Evolutionary conservation across 139 green algal species (phyloP).

Genomic region (Desmodesmus armatus): DNA sequence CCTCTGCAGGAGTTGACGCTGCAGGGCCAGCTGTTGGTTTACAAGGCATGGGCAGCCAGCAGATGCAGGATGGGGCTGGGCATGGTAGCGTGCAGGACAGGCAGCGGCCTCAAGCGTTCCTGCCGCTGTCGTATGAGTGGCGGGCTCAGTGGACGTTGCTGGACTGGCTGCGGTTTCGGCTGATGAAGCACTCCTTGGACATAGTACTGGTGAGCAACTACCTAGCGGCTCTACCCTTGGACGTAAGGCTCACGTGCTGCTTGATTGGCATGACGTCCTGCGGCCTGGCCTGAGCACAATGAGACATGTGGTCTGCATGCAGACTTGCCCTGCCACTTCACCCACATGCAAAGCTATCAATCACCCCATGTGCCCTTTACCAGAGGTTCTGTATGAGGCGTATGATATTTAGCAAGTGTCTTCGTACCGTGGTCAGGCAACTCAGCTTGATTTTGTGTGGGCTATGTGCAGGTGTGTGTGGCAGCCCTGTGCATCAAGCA

Average conservation of each 20-base stretch:
- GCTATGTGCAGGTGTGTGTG: slow-evolving; percentile 56
- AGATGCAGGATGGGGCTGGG: slow-evolving; percentile 14
- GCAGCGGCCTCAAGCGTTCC: slow-evolving; percentile 4
- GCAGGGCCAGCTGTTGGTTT: not conserved
- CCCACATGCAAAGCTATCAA: too few species aligned
- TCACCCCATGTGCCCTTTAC: too few species aligned
- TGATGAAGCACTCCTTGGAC: slow-evolving; percentile 56
- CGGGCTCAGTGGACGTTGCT: slow-evolving; percentile 11
- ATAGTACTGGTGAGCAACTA: slow-evolving; percentile 51
- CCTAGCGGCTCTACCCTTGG: too few species aligned
- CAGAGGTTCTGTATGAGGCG: too few species aligned
- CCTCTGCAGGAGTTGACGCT: not conserved
- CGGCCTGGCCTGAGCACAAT: not conserved
- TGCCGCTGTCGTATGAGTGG: not conserved
- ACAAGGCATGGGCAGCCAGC: not conserved
- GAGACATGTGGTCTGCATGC: not conserved
- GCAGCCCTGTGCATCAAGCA: slow-evolving; percentile 67
- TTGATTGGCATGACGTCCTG: not conserved
- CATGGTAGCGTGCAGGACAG: too few species aligned
- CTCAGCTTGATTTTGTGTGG: not conserved
- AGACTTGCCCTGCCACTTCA: not conserved
- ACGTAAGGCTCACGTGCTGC: not conserved
- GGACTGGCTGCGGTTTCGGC: slow-evolving; percentile 50
- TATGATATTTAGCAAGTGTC: not conserved
- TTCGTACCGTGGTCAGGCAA: not conserved